Evolutionary conservation across 768 basidiomycete genomes (phyloP), one percentile per base, ranked within the genome.

Genomic region (Pleurotus ostreatus): DNA sequence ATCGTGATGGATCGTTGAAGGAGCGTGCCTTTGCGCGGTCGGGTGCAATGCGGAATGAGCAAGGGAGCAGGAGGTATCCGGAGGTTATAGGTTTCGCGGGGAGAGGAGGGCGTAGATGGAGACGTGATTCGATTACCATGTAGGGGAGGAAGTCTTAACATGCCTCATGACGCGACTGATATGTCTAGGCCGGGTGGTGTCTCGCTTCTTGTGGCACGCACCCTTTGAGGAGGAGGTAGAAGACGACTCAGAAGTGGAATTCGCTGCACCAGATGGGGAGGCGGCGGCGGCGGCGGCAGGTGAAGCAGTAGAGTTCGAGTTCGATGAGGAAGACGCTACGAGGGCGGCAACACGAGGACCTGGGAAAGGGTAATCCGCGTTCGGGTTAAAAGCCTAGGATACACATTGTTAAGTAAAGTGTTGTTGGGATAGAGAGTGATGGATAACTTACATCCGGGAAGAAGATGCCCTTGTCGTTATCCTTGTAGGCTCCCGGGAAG

Each of bases 401-500:
- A 51, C 23, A 45, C 22, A 52, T 5, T 9, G 30, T 11, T 34
- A 0, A 34, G 30, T 34, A 34, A 34, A 34, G 30, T 0, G 9
- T 9, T 34, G 11, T 34, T 34, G 30, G 30, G 30, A 11, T 34
- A 34, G 30, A 30, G 30, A 9, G 30, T 11, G 30, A 34, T 2
- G 30, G 30, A 2, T 11, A 13, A 39, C 70, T 61, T 61, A 79
- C 79, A 44, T 70, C 65, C 15, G 78, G 75, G 59, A 76, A 81
- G 56, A 81, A 80, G 67, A 92, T 86, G 46, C 89, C 89, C 2
- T 88, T 81, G 61, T 91, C 88, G 37, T 63, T 75, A 66, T 87
- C 84, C 18, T 65, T 77, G 71, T 92, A 92, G 13, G 80, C 89
- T 16, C 89, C 89, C 0, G 90, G 89, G 57, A 92, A 74, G 34